Evolutionary conservation across 2,329 filamentous ascomycete genomes (phyloP).

Genomic region (Pseudogymnoascus sp.): DNA sequence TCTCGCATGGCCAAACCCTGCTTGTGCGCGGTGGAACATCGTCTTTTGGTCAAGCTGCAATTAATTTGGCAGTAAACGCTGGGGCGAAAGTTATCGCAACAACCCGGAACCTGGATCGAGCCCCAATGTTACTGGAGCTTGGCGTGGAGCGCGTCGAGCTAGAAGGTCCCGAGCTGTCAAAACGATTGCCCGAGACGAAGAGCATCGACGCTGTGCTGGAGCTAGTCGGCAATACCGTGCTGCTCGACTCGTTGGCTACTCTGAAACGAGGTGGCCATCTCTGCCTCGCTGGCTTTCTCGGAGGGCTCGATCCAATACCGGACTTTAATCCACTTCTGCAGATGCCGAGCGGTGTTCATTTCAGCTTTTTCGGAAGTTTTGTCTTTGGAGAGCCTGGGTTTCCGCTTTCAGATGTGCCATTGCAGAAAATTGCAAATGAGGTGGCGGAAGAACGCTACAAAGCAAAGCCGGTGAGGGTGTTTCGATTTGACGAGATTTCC

Average conservation of each 20-base stretch:
- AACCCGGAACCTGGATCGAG: constrained; percentile 12
- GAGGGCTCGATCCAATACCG: constrained; percentile 14
- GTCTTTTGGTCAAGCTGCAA: constrained; percentile 34
- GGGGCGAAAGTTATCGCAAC: constrained; percentile 26
- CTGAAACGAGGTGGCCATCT: constrained; percentile 14
- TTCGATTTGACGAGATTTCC: neutral
- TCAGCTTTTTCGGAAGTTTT: constrained; percentile 16
- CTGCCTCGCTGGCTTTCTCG: constrained; percentile 17
- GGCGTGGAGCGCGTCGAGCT: constrained; percentile 14
- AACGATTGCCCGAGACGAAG: constrained; percentile 4
- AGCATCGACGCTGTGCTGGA: constrained; percentile 13
- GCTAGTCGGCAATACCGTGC: constrained; percentile 14
- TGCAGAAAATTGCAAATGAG: constrained; percentile 14
- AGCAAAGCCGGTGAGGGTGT: constrained; percentile 9
- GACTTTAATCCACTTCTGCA: constrained; percentile 17
- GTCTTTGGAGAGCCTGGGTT: constrained; percentile 14
- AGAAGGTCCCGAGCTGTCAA: constrained; percentile 10
- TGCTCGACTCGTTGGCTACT: constrained; percentile 17
- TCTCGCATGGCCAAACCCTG: constrained; percentile 16
- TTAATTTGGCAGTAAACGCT: constrained; percentile 30
- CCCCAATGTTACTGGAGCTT: constrained; percentile 1
- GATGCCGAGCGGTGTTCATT: constrained; percentile 16
- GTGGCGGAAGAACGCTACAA: constrained; percentile 12
- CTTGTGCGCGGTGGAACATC: constrained; percentile 35
- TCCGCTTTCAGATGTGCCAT: constrained; percentile 12